Evolutionary conservation across 2,329 filamentous ascomycete species (phyloP).

Genomic region (Phyllosticta citriasiana): DNA sequence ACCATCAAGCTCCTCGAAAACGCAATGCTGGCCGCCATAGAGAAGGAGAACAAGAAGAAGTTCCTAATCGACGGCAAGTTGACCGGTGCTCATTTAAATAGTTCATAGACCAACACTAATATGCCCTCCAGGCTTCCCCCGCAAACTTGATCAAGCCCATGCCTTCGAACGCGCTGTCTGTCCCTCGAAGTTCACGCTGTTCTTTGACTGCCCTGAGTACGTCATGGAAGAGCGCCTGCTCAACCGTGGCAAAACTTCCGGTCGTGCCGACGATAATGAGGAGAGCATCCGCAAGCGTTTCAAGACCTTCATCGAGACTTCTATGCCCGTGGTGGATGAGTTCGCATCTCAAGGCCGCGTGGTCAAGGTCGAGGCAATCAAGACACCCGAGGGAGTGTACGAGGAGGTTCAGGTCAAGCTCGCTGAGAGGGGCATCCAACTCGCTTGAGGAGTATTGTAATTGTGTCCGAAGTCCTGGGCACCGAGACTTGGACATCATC

Average conservation of each 20-base stretch:
- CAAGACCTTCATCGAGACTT: conserved; percentile 85
- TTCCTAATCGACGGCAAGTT: conserved; percentile 58
- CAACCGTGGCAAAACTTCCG: conserved; percentile 86
- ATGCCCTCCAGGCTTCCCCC: conserved; percentile 59
- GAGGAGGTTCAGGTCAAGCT: conserved; percentile 41
- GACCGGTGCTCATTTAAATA: neutral
- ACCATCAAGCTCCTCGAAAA: conserved; percentile 90
- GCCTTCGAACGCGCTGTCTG: conserved; percentile 90
- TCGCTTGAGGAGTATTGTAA: neutral
- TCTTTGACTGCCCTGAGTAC: conserved; percentile 86
- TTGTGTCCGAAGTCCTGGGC: neutral
- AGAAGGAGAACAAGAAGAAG: conserved; percentile 49
- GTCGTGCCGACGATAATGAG: conserved; percentile 83
- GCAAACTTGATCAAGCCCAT: conserved; percentile 92
- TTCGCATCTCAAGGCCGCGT: conserved; percentile 70
- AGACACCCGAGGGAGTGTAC: conserved; percentile 56
- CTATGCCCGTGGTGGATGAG: conserved; percentile 91
- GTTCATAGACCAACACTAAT: neutral
- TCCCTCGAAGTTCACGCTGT: conserved; percentile 73
- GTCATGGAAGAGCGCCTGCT: conserved; percentile 78
- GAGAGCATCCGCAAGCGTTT: conserved; percentile 97
- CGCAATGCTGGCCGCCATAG: conserved; percentile 68
- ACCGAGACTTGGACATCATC: neutral
- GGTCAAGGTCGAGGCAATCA: conserved; percentile 66
- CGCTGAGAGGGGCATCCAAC: conserved; percentile 32